These are phyloP conservation scores for Blastobotrys illinoisensis DNA, from an alignment of 1,139 yeast species.

Conservation along the genomic window DNA sequence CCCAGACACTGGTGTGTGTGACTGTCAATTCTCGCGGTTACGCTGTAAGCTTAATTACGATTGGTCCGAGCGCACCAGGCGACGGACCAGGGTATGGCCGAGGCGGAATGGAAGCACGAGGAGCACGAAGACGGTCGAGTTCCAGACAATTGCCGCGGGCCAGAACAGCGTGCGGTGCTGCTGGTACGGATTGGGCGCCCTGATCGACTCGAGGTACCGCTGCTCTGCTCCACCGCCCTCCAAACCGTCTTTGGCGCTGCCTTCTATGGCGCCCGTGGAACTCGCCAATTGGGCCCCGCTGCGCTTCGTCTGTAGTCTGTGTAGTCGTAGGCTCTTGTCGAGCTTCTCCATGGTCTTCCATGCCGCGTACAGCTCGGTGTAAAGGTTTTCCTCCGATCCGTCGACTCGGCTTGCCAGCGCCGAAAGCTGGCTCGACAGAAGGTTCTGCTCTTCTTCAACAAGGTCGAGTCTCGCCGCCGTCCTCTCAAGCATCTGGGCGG, in stretches of 20 bases:
- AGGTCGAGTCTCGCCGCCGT: neutral
- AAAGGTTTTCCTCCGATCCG: constrained; percentile 2
- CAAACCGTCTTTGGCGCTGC: no score
- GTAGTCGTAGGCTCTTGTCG: constrained; percentile 6
- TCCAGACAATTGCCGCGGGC: constrained; percentile 2
- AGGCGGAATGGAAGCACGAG: neutral
- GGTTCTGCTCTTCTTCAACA: neutral
- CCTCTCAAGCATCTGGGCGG: neutral
- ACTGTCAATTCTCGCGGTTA: neutral
- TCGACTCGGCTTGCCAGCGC: constrained; percentile 4
- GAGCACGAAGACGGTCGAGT: neutral
- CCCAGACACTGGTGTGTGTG: neutral
- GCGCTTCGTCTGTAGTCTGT: neutral
- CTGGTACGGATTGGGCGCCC: neutral
- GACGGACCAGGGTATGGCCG: neutral
- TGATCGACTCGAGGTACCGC: neutral
- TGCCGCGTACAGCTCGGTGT: constrained; percentile 15
- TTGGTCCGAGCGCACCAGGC: neutral
- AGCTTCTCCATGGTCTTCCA: constrained; percentile 17
- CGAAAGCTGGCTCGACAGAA: neutral
- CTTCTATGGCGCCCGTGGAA: no score
- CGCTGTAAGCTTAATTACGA: neutral
- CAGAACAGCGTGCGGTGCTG: constrained; percentile 1
- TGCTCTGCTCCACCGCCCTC: no score
- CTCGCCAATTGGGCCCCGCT: neutral